Evolutionary conservation across 2,329 filamentous ascomycete species (phyloP).

Genomic region (Teratosphaeria destructans): DNA sequence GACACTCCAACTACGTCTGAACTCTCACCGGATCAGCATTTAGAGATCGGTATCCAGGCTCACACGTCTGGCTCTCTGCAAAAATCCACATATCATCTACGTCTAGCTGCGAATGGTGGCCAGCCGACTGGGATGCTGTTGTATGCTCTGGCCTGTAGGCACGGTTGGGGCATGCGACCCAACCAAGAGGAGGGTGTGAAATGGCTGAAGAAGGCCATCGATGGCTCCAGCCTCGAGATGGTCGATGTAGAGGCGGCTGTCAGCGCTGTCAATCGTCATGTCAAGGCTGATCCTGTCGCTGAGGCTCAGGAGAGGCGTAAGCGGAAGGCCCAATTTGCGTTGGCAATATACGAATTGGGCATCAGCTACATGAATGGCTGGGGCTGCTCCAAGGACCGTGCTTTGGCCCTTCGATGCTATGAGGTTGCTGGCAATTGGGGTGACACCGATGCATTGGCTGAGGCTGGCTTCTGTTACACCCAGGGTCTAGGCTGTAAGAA

Average conservation of each 20-base stretch:
- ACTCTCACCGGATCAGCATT: slow-evolving; percentile 75
- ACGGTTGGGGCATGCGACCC: slow-evolving; percentile 94
- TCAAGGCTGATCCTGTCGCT: slow-evolving; percentile 42
- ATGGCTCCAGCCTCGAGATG: slow-evolving; percentile 73
- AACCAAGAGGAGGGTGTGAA: slow-evolving; percentile 83
- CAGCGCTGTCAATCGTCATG: slow-evolving; percentile 34
- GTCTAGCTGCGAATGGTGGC: slow-evolving; percentile 74
- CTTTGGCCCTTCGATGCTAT: slow-evolving; percentile 80
- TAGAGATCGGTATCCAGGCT: slow-evolving; percentile 78
- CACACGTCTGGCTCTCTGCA: slow-evolving; percentile 81
- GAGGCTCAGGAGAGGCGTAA: slow-evolving; percentile 65
- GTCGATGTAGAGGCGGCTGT: slow-evolving; percentile 41
- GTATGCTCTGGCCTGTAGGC: slow-evolving; percentile 86
- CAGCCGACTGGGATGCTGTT: slow-evolving; percentile 91
- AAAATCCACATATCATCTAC: slow-evolving; percentile 92
- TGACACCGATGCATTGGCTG: slow-evolving; percentile 83
- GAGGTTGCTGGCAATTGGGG: slow-evolving; percentile 95
- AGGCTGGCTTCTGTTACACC: slow-evolving; percentile 93
- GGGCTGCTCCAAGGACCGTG: slow-evolving; percentile 89
- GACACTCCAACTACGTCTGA: slow-evolving; percentile 52
- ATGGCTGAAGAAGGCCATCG: slow-evolving; percentile 86
- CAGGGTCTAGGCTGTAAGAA: slow-evolving; percentile 92
- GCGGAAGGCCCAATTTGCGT: slow-evolving; percentile 82
- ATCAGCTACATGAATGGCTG: slow-evolving; percentile 97
- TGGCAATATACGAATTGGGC: slow-evolving; percentile 92